phyloP scores from a whole-genome alignment of 805 yeast genomes.

The Suhomyces sp. region DNA sequence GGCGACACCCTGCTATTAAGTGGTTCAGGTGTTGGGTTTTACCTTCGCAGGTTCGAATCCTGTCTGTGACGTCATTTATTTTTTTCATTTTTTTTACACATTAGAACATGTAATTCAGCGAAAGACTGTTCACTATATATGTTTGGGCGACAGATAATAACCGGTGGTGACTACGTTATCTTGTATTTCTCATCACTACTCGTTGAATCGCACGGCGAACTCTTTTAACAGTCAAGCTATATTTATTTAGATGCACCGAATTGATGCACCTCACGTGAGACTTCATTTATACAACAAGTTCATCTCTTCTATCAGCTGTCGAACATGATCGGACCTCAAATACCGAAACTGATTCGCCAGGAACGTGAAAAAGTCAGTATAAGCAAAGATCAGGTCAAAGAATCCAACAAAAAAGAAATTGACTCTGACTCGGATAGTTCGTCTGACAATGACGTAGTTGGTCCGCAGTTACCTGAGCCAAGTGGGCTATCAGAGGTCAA shows the following conservation, averaged over 20 bases:
- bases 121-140: not conserved
- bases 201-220: not conserved
- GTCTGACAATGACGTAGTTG: constrained; percentile 2
- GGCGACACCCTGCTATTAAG: constrained; percentile 83
- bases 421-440: not conserved
- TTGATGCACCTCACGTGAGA: not conserved
- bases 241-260: not conserved
- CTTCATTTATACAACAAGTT: not conserved
- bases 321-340: constrained; percentile 3
- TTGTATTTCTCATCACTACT: not conserved
- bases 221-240: not conserved
- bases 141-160: no score
- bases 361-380: not conserved
- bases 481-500: not conserved
- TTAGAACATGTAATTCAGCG: not conserved
- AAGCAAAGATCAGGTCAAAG: not conserved
- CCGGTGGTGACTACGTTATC: not conserved
- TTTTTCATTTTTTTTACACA: constrained; percentile 22
- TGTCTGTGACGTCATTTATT: constrained; percentile 83
- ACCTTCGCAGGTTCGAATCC: constrained; percentile 98
- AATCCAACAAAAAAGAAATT: not conserved
- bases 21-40: constrained; percentile 37
- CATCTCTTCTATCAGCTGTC: not conserved
- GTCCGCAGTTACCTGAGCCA: not conserved
- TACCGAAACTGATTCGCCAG: constrained; percentile 1